Evolutionary conservation across 306 rosid species (phyloP), one percentile per base, ranked within the genome.

Genomic region (Fragaria ananassa): DNA sequence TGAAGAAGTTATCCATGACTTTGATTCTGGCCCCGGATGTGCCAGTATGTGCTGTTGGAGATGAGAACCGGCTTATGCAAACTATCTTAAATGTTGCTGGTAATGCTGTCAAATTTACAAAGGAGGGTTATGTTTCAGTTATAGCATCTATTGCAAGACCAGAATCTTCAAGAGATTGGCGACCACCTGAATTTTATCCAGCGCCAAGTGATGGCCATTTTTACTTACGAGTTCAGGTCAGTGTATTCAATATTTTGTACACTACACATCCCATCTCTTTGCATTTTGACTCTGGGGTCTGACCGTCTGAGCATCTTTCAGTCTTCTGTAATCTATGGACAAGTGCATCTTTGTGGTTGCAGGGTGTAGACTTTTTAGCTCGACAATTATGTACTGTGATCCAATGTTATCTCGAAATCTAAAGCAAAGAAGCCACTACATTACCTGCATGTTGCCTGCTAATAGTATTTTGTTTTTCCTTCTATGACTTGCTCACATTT

Each of bases 71-170:
- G 68, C 93, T 95, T 71, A 85, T 81, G 87, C 99, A 95, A 81
- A 89, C 82, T 41, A 83, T 95, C 35, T 57, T 95, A 79, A 90
- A 92, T 54, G 82, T 95, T 56, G 96, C 85, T 21, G 93, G 97
- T 57, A 92, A 92, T 74, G 97, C 97, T 69, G 90, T 95, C 81
- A 95, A 95, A 86, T 95, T 89, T 82, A 95, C 99, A 0, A 89
- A 85, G 85, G 92, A 85, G 74, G 99, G 99, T 35, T 87, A 83
- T 70, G 86, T 95, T 82, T 90, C 97, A 67, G 61, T 92, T 80
- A 74, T 89, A 83, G 99, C 85, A 42, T 86, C 97, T 69, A 73
- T 89, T 53, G 96, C 90, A 70, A 95, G 85, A 87, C 92, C 90
- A 47, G 93, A 90, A 64, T 74, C 89, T 81, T 76, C 91, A 68